Evolutionary conservation across 768 basidiomycete species (phyloP), one percentile per base, ranked within the genome.

Genomic region (Mycena amicta): DNA sequence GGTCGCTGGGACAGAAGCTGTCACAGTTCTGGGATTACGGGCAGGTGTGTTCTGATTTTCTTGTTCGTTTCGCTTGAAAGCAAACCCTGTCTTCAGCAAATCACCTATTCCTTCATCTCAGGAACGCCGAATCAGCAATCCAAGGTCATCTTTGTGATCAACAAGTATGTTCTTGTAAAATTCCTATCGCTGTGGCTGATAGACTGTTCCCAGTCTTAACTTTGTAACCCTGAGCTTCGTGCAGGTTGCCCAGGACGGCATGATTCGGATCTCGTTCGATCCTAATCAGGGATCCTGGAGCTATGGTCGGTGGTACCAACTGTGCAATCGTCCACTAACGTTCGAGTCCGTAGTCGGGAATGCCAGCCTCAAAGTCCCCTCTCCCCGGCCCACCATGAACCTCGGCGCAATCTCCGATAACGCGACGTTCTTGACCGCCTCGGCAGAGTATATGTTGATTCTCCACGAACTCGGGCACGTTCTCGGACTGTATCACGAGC

Each of bases 401-500:
- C 55, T 67, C 8, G 60, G 61, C 4, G 65, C 59, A 59, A 37
- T 65, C 28, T 56, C 25, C 16, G 55, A 59, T 28, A 53, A 13
- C 18, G 20, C 40, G 11, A 29, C 37, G 12, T 5, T 61, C 20
- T 53, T 59, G 23, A 39, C 13, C 28, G 39, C 43, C 16, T n/a
- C n/a, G n/a, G n/a, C n/a, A n/a, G 66, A 65, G 39, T 52, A 55
- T 18, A 66, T 52, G 15, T 62, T 62, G 16, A 64, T 69, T 47
- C 61, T 67, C 4, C 70, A 71, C 50, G 64, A 68, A 33, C 67
- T 69, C 51, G 68, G 68, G 2, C 70, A 70, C 27, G 66, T 50
- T 8, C 62, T 71, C 3, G 70, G 70, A 1, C 25, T 68, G 33
- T 53, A 68, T 43, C 68, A 69, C 31, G 68, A 70, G 45, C 51